Evolutionary conservation across 108 stramenopile genomes (phyloP), one percentile per base, ranked within the genome.

Genomic region (Aurantiochytrium sp.): DNA sequence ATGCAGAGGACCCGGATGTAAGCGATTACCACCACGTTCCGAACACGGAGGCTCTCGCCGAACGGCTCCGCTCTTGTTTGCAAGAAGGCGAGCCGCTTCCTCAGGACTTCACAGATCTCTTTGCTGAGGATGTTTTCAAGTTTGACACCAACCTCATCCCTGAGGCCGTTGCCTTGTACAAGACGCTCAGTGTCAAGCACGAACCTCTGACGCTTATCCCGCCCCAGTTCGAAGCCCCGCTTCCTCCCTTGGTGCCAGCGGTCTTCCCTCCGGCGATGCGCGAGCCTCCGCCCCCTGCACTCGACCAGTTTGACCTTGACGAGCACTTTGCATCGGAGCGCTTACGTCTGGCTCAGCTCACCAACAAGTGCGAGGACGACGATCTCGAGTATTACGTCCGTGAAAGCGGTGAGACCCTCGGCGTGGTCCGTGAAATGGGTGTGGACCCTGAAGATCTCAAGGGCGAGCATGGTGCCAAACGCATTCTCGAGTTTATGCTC

Each of bases 221-320:
- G 35, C 95, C 96, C 5, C 90, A 95, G 55, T 96, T 96, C 91
- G 95, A 96, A 87, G 92, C 95, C 53, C 96, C 96, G 42, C 93
- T 96, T 42, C 96, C 96, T 5, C 93, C 94, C 10, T 90, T 96
- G 5, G 88, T 72, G 87, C 92, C 95, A 45, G 95, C 96, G 42
- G 94, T 94, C 5, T 96, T 96, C 87, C 92, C 93, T 0, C 96
- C 96, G 42, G 87, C 89, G 21, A 92, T 95, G 93, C 88, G 93
- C 2, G 94, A 93, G 16, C 92, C 94, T 43, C 94, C 95, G 5
- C 91, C 95, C 19, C 96, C 96, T 18, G 93, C 95, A 47, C 92
- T 96, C 83, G 96, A 96, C 87, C 94, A 95, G 58, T 96, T 96
- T 88, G 95, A 96, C 92, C 93, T 96, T 29, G 96, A 96, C 91